Evolutionary conservation across 225 moss, liverwort and hornwort species (phyloP), one percentile per base, ranked within the genome.

Genomic region (Neckera pumila): DNA sequence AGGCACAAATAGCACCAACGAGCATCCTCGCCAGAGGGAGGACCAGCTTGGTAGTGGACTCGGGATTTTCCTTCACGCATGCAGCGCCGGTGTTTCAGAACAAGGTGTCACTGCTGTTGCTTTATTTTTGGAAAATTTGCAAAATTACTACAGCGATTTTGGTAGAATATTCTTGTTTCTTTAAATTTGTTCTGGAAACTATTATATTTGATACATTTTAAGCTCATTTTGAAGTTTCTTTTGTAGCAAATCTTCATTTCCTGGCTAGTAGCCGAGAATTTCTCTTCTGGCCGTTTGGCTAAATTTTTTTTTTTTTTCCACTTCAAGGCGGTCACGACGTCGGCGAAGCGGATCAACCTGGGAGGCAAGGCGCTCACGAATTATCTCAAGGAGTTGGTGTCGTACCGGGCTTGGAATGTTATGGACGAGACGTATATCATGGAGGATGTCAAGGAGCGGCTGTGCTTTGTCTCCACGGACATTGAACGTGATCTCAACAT

Each of bases 351-450:
- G 38, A 95, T 99, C 82, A 96, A 97, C 71, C 89, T 99, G 59
- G 97, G 99, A 23, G 99, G 99, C 14, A 99, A 99, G 87, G 99
- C 99, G 18, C 96, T 99, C 54, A 99, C 99, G 36, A 99, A 97
- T 86, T 96, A 96, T 78, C 91, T 99, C 56, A 99, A 99, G 93
- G 99, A 99, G 88, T 81, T 99, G 57, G 97, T 99, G 57, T 97
- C 97, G 1, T 99, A 97, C 88, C 93, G 99, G 42, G 96, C 99
- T 51, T 97, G 96, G 99, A 99, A 99, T 76, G 97, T 99, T 67
- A 99, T 97, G 99, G 99, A 99, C 85, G 97, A 99, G 88, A 97
- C 95, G 14, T 96, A 94, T 74, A 97, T 97, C 49, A 97, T 99
- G 95, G 99, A 99, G 89, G 97, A 99, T 84, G 99, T 97, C 45